Evolutionary conservation across 805 yeast species (phyloP), one percentile per base, ranked within the genome.

Genomic region (Brettanomyces bruxellensis): DNA sequence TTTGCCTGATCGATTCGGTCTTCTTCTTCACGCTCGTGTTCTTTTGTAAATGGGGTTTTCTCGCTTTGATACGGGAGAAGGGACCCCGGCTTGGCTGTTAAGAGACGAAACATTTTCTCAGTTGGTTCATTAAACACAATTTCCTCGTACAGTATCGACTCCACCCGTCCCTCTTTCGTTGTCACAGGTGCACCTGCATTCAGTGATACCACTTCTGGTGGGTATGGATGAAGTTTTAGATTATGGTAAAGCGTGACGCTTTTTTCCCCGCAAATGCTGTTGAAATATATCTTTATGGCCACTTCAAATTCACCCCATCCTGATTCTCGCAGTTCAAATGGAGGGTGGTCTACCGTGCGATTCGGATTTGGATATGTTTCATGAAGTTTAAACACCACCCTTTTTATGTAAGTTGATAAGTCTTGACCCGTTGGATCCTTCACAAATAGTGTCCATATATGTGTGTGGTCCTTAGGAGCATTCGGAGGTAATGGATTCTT

Each of bases 261-360:
- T 68, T 93, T 93, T 60, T 93, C 99, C 54, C 81, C 83, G 13
- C 95, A 83, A 30, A 86, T 95, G n/a, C 82, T 75, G 36, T 81
- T 82, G 63, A 93, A 93, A 62, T 82, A 90, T 14, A 93, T 78
- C 60, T 90, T 86, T 46, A 93, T 81, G 35, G 86, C 78, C 50
- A 93, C 84, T 59, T 93, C 99, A 65, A 93, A 93, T 64, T 93
- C 99, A 54, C 99, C 99, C 99, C 99, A 93, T 0, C 99, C 99
- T 0, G 98, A 86, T 59, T 93, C 99, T 2, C 95, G 85, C 28
- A 93, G 88, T 62, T 89, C 95, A 57, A 84, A 93, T 0, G 99
- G 99, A 2, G 98, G 97, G 30, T 71, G 61, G 51, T 93, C 98
- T 13, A 91, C 73, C 1, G 93, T 75, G 46, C 99, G 70, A n/a